Evolutionary conservation across 2,329 filamentous ascomycete species (phyloP), one percentile per base, ranked within the genome.

Genomic region (Truncatella angustata): DNA sequence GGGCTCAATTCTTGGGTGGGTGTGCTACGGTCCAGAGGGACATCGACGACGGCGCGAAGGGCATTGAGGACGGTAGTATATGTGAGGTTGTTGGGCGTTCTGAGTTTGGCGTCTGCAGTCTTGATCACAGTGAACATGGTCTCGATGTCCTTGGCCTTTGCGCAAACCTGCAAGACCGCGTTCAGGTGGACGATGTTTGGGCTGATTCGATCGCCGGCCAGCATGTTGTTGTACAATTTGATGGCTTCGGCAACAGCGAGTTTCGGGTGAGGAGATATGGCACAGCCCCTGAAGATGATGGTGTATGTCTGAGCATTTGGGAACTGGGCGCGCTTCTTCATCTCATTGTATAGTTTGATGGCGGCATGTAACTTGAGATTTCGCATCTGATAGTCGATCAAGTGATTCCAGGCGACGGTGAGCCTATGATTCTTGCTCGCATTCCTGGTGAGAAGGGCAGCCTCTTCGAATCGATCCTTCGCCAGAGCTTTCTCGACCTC

Each of bases 261-360:
- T 39, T 79, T 74, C 1, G 77, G 70, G 53, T 87, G 79, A 1
- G 79, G 66, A 14, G 86, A 83, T 37, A 77, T 71, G 36, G 86
- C 80, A 50, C 92, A 83, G 26, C 91, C 93, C 47, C 82, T 78
- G 59, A 99, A 85, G 53, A 97, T 81, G 53, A 90, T 85, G 16
- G 90, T 94, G 66, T 89, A 97, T 0, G 94, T 97, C 61, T 87
- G 82, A 3, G 84, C 80, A 66, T 92, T 93, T 1, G 94, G 93
- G 23, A 81, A 76, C 62, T 95, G 88, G 4, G 79, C 86, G 55
- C 91, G 82, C 73, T 97, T 97, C 74, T 97, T 99, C 93, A 99
- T 97, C 88, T 97, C 93, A 68, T 97, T 96, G 73, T 85, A 97
- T n/a, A 91, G 75, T 70, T 88, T 91, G 52, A 96, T 71, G 16